These are phyloP conservation scores for Hansenula lynferdii DNA, from an alignment of 1,139 yeast species.

Conservation along the genomic window DNA sequence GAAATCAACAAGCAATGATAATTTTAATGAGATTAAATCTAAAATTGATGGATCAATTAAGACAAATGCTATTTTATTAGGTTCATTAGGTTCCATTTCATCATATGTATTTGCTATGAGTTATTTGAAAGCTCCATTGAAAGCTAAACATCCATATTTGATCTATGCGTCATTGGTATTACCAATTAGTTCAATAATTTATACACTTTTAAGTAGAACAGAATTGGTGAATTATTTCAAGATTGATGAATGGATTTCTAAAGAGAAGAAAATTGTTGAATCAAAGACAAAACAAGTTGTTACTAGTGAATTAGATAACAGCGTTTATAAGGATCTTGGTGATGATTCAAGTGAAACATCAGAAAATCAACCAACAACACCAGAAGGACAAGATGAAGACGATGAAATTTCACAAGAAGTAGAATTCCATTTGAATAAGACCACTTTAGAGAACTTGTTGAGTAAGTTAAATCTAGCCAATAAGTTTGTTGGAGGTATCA, in stretches of 20 bases:
- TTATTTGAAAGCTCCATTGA: slow-evolving; percentile 26
- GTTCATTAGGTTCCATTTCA: slow-evolving; percentile 23
- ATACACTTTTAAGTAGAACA: slow-evolving; percentile 7
- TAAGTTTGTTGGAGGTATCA: slow-evolving; percentile 13
- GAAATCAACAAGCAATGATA: slow-evolving; percentile 2
- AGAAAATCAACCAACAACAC: slow-evolving; percentile 8
- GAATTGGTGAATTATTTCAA: slow-evolving; percentile 12
- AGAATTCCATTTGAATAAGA: slow-evolving; percentile 18
- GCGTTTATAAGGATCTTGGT: slow-evolving; percentile 23
- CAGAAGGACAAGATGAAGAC: slow-evolving; percentile 16
- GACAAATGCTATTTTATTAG: slow-evolving; percentile 19
- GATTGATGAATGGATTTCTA: slow-evolving; percentile 5
- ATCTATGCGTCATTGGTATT: slow-evolving; percentile 28
- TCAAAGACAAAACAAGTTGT: slow-evolving; percentile 5
- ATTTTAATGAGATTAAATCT: slow-evolving; percentile 6
- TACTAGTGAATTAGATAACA: slow-evolving; percentile 21
- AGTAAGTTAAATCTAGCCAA: slow-evolving; percentile 11
- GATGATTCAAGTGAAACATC: slow-evolving; percentile 5
- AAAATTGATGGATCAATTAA: slow-evolving; percentile 16
- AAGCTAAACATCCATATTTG: slow-evolving; percentile 30
- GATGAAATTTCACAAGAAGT: slow-evolving; percentile 19
- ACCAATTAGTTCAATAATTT: slow-evolving; percentile 21
- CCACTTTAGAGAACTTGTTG: slow-evolving; percentile 10
- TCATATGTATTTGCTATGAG: slow-evolving; percentile 26
- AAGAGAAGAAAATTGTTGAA: not conserved